Evolutionary conservation across 2,329 filamentous ascomycete genomes (phyloP), one percentile per base, ranked within the genome.

Genomic region (Aspergillus fructus): DNA sequence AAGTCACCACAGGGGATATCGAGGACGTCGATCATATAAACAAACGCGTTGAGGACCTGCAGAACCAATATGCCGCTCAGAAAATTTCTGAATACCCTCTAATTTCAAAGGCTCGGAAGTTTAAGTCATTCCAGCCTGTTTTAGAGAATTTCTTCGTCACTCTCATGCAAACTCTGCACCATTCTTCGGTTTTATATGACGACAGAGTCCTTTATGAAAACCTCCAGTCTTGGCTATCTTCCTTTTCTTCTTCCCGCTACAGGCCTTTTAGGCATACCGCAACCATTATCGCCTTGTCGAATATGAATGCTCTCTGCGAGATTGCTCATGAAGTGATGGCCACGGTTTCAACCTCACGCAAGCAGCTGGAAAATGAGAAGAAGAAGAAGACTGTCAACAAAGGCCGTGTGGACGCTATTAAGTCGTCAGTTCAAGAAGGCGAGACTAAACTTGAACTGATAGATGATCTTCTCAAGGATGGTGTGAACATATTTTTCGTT

Each of bases 191-290:
- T 19, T 78, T 99, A 50, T 96, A 96, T 76, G 86, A 84, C 45
- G 89, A 96, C 61, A 75, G 78, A 37, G 83, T 88, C 30, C 80
- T 99, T 50, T 86, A 96, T 68, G 92, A 97, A 71, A 96, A 96
- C 69, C 84, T 97, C 48, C 87, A 92, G 65, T 83, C 90, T 57
- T 99, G 94, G 94, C 82, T 97, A 59, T 88, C 88, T 40, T 89
- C 90, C 58, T 91, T 99, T 89, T 94, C 93, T 3, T 94, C 91
- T 4, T 93, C 92, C 0, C 83, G 86, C 4, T 87, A 93, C 60
- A 87, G 94, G 55, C 92, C 94, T 2, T 97, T 99, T 75, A 85
- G 94, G 62, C 94, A 99, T 74, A 99, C 94, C 0, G 90, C 93
- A 1, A 96, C 93, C 2, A 88, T 94, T 0, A 88, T 93, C 23